phyloP scores from a whole-genome alignment of 331 rosid species.

The Saraca asoca region DNA sequence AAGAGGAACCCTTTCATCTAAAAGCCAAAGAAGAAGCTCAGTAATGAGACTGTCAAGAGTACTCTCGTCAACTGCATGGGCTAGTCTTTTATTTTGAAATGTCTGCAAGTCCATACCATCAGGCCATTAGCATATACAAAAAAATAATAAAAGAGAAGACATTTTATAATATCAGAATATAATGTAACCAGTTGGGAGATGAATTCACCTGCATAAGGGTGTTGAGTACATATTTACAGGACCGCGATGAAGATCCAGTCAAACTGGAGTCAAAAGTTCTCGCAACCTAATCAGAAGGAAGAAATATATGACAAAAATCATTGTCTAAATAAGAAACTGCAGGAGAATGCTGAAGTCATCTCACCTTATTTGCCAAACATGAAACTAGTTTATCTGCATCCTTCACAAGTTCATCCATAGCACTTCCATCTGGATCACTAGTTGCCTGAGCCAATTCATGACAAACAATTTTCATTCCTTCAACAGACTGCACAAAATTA shows the following conservation, averaged over 20 bases:
- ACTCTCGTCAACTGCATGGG: slow-evolving; percentile 85
- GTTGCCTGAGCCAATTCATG: slow-evolving; percentile 94
- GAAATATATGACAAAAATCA: not conserved
- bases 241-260: slow-evolving; percentile 90
- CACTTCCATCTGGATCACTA: slow-evolving; percentile 85
- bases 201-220: slow-evolving; percentile 90
- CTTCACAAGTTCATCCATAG: slow-evolving; percentile 81
- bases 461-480: slow-evolving; percentile 98
- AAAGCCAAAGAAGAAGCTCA: slow-evolving; percentile 96
- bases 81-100: slow-evolving; percentile 90
- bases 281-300: slow-evolving; percentile 63
- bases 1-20: slow-evolving; percentile 98
- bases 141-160: not conserved
- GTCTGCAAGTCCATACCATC: slow-evolving; percentile 55
- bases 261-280: slow-evolving; percentile 97
- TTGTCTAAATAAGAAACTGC: not conserved
- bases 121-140: slow-evolving; percentile 27
- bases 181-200: slow-evolving; percentile 3
- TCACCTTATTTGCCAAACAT: slow-evolving; percentile 89
- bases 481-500: slow-evolving; percentile 76
- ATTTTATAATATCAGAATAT: slow-evolving; percentile 12
- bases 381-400: slow-evolving; percentile 94
- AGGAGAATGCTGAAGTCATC: not conserved
- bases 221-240: slow-evolving; percentile 98
- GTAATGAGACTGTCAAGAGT: slow-evolving; percentile 93